Evolutionary conservation across 1,284 basidiomycete species (phyloP).

Genomic region (Leccinum fallax): DNA sequence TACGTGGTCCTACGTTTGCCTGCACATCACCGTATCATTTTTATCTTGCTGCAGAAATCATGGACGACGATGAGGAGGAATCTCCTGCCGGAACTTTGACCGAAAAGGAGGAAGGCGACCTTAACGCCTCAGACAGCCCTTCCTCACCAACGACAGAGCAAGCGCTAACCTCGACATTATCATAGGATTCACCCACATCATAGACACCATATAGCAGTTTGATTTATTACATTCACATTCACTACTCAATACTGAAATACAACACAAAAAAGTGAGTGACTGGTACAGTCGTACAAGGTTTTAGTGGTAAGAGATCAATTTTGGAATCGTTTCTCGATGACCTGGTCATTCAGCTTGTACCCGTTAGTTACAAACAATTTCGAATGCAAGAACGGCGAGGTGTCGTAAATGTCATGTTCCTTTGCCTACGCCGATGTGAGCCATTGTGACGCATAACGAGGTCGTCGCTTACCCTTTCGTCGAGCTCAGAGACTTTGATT

Average conservation of each 20-base stretch:
- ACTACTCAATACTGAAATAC: constrained; percentile 34
- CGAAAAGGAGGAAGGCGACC: constrained; percentile 13
- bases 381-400: constrained; percentile 82
- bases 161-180: constrained; percentile 16
- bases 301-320: constrained; percentile 26
- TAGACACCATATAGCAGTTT: constrained; percentile 27
- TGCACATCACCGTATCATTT: constrained; percentile 5
- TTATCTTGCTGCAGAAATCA: constrained; percentile 49
- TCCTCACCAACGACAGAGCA: constrained; percentile 12
- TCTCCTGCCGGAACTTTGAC: constrained; percentile 3
- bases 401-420: constrained; percentile 94
- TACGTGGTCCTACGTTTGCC: constrained; percentile 40
- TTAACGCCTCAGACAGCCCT: constrained; percentile 5
- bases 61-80: constrained; percentile 58
- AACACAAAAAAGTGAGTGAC: constrained; percentile 13
- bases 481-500: constrained; percentile 79
- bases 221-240: constrained; percentile 34
- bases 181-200: constrained; percentile 24
- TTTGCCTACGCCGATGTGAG: constrained; percentile 66
- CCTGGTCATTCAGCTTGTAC: constrained; percentile 69
- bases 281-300: constrained; percentile 5
- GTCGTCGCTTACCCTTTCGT: constrained; percentile 67
- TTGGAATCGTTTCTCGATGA: constrained; percentile 73
- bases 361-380: constrained; percentile 91
- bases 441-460: not conserved